Evolutionary conservation across 345 rosid genomes (phyloP).

Genomic region (Cardiospermum halicacabum): DNA sequence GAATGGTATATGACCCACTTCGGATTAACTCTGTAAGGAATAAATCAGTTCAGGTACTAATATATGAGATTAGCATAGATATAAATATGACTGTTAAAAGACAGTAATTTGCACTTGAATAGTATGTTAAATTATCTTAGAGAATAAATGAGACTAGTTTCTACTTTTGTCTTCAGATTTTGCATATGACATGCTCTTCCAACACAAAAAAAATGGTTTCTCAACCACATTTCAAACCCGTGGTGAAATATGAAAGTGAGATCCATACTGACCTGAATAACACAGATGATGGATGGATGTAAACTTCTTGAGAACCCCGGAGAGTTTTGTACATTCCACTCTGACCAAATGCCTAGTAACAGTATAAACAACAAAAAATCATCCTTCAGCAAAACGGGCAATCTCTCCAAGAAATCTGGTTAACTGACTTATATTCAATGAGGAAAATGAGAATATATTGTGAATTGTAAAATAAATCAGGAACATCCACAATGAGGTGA

Average conservation of each 20-base stretch:
- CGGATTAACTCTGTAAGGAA: conserved; percentile 67
- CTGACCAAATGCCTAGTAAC: conserved; percentile 59
- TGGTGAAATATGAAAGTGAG: neutral
- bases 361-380: conserved; percentile 9
- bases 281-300: conserved; percentile 87
- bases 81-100: neutral
- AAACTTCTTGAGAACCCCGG: conserved; percentile 85
- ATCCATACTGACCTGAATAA: conserved; percentile 64
- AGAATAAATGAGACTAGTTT: neutral
- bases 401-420: neutral
- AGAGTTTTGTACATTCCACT: conserved; percentile 78
- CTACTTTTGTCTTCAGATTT: neutral
- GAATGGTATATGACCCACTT: conserved; percentile 86
- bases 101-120: neutral
- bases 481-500: neutral
- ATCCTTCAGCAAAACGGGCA: conserved; percentile 8
- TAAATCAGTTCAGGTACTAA: neutral
- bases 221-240: neutral
- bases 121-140: neutral
- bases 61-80: neutral
- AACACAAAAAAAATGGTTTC: neutral
- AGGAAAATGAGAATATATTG: neutral
- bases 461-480: neutral
- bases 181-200: neutral
- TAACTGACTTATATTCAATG: neutral